Conservation (phyloP, 768 basidiomycete species). For the Kwoniella dejecticola region DNA sequence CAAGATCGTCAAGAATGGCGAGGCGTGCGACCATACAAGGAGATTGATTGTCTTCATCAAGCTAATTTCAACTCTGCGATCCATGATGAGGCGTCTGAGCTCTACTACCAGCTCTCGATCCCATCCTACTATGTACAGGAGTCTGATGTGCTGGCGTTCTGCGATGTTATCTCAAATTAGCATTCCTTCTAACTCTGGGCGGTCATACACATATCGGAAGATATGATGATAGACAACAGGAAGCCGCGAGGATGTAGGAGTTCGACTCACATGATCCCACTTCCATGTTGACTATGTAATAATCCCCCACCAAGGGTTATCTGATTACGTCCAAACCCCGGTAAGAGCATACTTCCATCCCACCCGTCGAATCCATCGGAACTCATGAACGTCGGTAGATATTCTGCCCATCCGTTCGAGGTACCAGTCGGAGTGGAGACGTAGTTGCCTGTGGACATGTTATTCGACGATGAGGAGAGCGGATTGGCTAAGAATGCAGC, state of each 20-base stretch:
- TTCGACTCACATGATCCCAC: conserved; percentile 52
- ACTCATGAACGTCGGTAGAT: conserved; percentile 46
- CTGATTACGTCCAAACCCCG: conserved; percentile 49
- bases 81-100: conserved; percentile 34
- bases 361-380: conserved; percentile 50
- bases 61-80: neutral
- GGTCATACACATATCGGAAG: too few relatives aligned
- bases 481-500: conserved; percentile 41
- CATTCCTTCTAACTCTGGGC: too few relatives aligned
- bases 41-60: too few relatives aligned
- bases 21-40: too few relatives aligned
- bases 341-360: conserved; percentile 52
- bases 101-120: conserved; percentile 36
- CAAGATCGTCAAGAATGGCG: too few relatives aligned
- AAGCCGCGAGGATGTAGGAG: too few relatives aligned
- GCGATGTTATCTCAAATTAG: neutral
- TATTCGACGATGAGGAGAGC: conserved; percentile 23
- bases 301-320: conserved; percentile 47
- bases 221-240: too few relatives aligned
- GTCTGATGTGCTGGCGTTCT: conserved; percentile 49
- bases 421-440: conserved; percentile 15
- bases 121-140: conserved; percentile 39
- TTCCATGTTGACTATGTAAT: conserved; percentile 47
- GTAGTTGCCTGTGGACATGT: neutral
- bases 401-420: conserved; percentile 46